A percentile compares a stretch with the other conserved stretches of the same genome.
These are phyloP conservation scores for Trichopus zeylanicus DNA, from an alignment of 116 monocot species.

Conservation along the genomic window DNA sequence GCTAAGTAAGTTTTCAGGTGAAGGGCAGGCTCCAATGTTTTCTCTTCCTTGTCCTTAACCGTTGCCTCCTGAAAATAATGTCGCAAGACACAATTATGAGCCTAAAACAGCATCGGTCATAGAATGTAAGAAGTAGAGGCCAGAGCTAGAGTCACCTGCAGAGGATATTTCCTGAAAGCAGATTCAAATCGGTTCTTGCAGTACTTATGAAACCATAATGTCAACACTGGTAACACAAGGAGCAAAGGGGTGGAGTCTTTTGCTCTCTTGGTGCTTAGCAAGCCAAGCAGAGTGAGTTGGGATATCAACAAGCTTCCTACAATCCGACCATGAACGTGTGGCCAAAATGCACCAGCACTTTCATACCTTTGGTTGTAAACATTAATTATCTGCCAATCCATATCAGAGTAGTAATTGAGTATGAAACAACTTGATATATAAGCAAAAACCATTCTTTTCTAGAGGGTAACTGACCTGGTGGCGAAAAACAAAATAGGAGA, in stretches of 20 bases:
- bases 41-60: conserved; percentile 73
- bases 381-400: conserved; percentile 67
- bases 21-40: conserved; percentile 53
- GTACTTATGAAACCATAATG: conserved; percentile 69
- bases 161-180: conserved; percentile 65
- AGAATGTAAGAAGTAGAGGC: no score
- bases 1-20: conserved; percentile 65
- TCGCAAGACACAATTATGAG: neutral
- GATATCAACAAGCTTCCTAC: conserved; percentile 62
- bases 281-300: conserved; percentile 58
- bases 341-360: conserved; percentile 91
- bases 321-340: conserved; percentile 68
- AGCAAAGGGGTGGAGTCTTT: conserved; percentile 69
- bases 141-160: conserved; percentile 52
- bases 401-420: neutral
- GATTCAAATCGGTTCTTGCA: conserved; percentile 80
- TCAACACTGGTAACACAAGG: conserved; percentile 47
- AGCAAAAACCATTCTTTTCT: neutral
- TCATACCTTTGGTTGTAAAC: conserved; percentile 89
- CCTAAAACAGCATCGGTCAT: neutral
- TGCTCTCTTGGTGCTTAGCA: conserved; percentile 74
- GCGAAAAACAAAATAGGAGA: conserved; percentile 57
- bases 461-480: conserved; percentile 48
- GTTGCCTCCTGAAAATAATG: conserved; percentile 67
- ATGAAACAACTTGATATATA: neutral